phyloP scores from a whole-genome alignment of 306 rosid species.

The Mimosa bimucronata region DNA sequence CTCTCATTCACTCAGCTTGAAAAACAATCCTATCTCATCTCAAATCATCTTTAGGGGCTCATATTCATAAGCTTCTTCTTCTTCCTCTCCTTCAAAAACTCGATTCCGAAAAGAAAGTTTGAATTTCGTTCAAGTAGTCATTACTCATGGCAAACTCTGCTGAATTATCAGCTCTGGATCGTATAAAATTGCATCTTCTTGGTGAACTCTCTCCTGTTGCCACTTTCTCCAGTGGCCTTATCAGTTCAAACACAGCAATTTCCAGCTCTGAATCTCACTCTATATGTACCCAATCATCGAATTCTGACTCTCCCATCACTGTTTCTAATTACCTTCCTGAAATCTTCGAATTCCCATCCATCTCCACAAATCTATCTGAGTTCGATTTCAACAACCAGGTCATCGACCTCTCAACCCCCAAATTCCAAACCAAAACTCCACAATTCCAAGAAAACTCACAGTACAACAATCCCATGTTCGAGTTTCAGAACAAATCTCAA shows the following conservation, averaged over 20 bases:
- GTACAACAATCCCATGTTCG: constrained; percentile 14
- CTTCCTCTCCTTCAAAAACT: neutral
- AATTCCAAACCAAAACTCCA: constrained; percentile 7
- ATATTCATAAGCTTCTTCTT: neutral
- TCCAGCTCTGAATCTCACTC: constrained; percentile 28
- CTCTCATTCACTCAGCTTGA: constrained; percentile 29
- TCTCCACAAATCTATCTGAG: constrained; percentile 33
- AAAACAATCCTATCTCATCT: constrained; percentile 16
- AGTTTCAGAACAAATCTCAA: constrained; percentile 32
- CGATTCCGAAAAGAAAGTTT: neutral
- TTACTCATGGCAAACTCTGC: constrained; percentile 51
- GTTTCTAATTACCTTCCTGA: constrained; percentile 42
- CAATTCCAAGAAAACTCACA: constrained; percentile 33
- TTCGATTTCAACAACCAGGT: constrained; percentile 50
- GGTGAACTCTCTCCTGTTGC: constrained; percentile 68
- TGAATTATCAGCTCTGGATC: constrained; percentile 54
- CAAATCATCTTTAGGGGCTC: neutral
- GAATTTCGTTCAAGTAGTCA: neutral
- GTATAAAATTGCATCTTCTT: too few species aligned
- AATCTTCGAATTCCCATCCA: constrained; percentile 32
- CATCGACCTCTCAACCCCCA: constrained; percentile 49
- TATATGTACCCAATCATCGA: constrained; percentile 32
- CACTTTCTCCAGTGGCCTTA: neutral
- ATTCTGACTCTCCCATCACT: constrained; percentile 43
- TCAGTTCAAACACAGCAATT: constrained; percentile 2